A percentile compares a stretch with the other conserved stretches of the same genome.
These are phyloP conservation scores for Cladophialophora bantiana DNA, from an alignment of 2,329 filamentous ascomycete species.

Conservation along the genomic window DNA sequence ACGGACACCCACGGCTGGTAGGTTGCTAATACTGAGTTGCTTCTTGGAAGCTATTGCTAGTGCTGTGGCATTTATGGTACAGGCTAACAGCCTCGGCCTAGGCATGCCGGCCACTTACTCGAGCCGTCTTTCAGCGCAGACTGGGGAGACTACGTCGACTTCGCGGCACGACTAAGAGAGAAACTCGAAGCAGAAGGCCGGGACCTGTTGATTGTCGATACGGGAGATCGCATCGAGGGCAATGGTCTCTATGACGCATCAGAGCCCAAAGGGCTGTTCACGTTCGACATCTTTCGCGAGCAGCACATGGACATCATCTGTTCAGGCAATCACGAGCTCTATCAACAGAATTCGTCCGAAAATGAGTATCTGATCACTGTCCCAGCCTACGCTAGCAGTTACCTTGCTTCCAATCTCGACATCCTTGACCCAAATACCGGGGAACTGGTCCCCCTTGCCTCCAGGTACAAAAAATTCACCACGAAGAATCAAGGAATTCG, in stretches of 20 bases:
- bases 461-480: conserved; percentile 84
- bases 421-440: conserved; percentile 77
- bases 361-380: conserved; percentile 81
- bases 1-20: conserved; percentile 94
- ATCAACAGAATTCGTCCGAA: conserved; percentile 77
- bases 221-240: conserved; percentile 90
- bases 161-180: conserved; percentile 79
- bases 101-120: conserved; percentile 83
- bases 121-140: conserved; percentile 95
- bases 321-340: conserved; percentile 94
- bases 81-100: background rate
- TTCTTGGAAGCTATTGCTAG: background rate
- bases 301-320: conserved; percentile 85
- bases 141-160: conserved; percentile 98
- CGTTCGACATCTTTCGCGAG: conserved; percentile 83
- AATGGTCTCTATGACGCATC: conserved; percentile 95
- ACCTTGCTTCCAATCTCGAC: conserved; percentile 91
- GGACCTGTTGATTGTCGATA: conserved; percentile 93
- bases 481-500: conserved; percentile 87
- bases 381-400: conserved; percentile 79
- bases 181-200: conserved; percentile 78
- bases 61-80: background rate
- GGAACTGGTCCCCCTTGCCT: conserved; percentile 75
- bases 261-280: conserved; percentile 83
- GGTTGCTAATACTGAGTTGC: background rate